These are phyloP conservation scores for Podospora pseudoanserina DNA, from an alignment of 495 filamentous ascomycete genomes.

Conservation along the genomic window DNA sequence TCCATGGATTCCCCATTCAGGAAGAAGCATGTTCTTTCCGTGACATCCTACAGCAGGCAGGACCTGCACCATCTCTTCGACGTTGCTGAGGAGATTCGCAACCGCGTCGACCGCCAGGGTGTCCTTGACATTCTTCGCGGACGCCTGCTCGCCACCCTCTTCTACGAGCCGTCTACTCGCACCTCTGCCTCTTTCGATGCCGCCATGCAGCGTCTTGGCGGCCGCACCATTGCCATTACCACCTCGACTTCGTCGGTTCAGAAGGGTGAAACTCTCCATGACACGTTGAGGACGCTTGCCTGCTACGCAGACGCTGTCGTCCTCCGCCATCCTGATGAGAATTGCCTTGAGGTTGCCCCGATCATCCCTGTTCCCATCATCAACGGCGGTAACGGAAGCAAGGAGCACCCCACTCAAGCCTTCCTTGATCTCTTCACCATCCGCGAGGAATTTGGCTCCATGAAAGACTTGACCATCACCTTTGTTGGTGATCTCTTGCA, in stretches of 20 bases:
- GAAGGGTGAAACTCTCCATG: conserved; percentile 91
- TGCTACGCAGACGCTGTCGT: conserved; percentile 94
- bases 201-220: conserved; percentile 95
- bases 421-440: conserved; percentile 99
- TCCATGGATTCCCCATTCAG: conserved; percentile 75
- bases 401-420: conserved; percentile 95
- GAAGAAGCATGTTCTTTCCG: conserved; percentile 79
- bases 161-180: conserved; percentile 95
- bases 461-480: conserved; percentile 90
- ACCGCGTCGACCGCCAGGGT: conserved; percentile 86
- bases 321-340: conserved; percentile 82
- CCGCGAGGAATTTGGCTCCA: conserved; percentile 91
- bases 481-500: conserved; percentile 91
- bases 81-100: conserved; percentile 92
- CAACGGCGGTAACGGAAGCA: conserved; percentile 92
- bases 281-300: conserved; percentile 87
- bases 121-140: conserved; percentile 83
- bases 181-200: conserved; percentile 96
- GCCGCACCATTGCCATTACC: conserved; percentile 70
- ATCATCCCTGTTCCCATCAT: conserved; percentile 86
- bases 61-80: conserved; percentile 93
- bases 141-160: conserved; percentile 81
- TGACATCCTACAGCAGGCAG: conserved; percentile 77
- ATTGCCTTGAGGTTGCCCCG: conserved; percentile 70
- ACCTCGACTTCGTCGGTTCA: conserved; percentile 77